Percentiles rank a stretch among this genome's conserved stretches.
phyloP scores from a whole-genome alignment of 148 eudicot genomes.

The Spergularia marina region DNA sequence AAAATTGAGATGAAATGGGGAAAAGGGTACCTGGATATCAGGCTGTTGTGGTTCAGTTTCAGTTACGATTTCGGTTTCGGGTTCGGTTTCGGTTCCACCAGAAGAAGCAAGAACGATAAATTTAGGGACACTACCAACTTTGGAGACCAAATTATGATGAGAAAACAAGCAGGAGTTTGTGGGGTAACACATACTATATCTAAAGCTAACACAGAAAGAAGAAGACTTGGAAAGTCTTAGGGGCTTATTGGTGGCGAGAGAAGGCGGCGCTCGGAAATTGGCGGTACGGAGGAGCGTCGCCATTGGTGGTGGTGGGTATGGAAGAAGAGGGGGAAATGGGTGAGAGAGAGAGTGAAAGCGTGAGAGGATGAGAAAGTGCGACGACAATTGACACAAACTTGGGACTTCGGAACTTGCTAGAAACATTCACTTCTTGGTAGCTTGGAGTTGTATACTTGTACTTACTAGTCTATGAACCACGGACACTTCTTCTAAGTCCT shows the following conservation, averaged over 20 bases:
- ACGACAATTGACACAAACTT: too few species aligned
- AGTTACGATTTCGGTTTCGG: conserved; percentile 29
- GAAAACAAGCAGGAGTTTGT: conserved; percentile 8
- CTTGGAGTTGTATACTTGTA: too few species aligned
- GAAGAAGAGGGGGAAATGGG: not conserved
- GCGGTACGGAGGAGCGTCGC: conserved; percentile 30
- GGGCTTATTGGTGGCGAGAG: not conserved
- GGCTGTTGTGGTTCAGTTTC: conserved; percentile 29
- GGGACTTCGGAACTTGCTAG: too few species aligned
- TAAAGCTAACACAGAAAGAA: conserved; percentile 18
- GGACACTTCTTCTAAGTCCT: too few species aligned
- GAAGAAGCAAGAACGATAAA: conserved; percentile 27
- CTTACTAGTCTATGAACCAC: too few species aligned
- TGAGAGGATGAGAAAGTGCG: not conserved
- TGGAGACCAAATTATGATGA: conserved; percentile 14
- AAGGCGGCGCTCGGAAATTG: conserved; percentile 25
- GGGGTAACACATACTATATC: conserved; percentile 1
- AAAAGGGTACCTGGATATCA: conserved; percentile 32
- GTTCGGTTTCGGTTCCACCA: conserved; percentile 22
- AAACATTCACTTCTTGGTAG: too few species aligned
- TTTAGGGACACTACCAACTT: not conserved
- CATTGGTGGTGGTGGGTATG: conserved; percentile 21
- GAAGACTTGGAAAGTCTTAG: conserved; percentile 17
- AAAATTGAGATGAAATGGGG: not conserved
- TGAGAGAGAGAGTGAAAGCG: not conserved